phyloP scores from a whole-genome alignment of 371 early-diverging fungal genomes.

The Agmasoma carcini region DNA sequence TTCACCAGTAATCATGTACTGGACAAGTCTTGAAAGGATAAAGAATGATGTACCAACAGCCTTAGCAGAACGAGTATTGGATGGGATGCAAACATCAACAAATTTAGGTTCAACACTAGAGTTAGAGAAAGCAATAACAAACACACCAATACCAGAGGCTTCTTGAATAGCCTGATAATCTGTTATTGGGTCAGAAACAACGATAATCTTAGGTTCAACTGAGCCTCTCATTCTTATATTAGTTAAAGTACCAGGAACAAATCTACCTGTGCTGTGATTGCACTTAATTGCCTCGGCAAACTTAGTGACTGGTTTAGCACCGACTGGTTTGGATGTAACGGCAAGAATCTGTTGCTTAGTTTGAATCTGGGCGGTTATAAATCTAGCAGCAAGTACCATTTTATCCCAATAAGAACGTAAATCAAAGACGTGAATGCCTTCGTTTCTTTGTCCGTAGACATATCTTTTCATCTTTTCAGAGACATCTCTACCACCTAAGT shows the following conservation, averaged over 20 bases:
- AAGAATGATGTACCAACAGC: constrained; percentile 88
- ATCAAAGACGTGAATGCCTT: constrained; percentile 66
- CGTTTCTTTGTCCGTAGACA: constrained; percentile 42
- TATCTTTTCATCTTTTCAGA: constrained; percentile 49
- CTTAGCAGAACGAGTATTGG: constrained; percentile 94
- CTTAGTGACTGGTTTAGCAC: constrained; percentile 92
- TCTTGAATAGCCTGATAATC: constrained; percentile 95
- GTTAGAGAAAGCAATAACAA: constrained; percentile 90
- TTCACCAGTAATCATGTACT: constrained; percentile 74
- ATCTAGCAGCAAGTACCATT: constrained; percentile 87
- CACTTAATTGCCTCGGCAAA: constrained; percentile 87
- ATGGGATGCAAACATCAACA: constrained; percentile 96
- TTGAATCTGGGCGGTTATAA: constrained; percentile 73
- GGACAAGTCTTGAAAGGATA: constrained; percentile 84
- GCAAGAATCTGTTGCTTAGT: constrained; percentile 82
- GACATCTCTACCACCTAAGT: constrained; percentile 50
- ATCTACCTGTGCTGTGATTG: constrained; percentile 88
- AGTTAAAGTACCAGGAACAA: constrained; percentile 99
- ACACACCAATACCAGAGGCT: constrained; percentile 93
- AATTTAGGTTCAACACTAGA: constrained; percentile 75
- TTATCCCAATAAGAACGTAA: constrained; percentile 96
- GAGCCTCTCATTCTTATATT: constrained; percentile 92
- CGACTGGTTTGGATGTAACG: constrained; percentile 81
- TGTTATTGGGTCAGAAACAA: constrained; percentile 86
- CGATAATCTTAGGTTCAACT: constrained; percentile 87